Conservation (phyloP, 306 rosid species). For the Medicago lupulina region DNA sequence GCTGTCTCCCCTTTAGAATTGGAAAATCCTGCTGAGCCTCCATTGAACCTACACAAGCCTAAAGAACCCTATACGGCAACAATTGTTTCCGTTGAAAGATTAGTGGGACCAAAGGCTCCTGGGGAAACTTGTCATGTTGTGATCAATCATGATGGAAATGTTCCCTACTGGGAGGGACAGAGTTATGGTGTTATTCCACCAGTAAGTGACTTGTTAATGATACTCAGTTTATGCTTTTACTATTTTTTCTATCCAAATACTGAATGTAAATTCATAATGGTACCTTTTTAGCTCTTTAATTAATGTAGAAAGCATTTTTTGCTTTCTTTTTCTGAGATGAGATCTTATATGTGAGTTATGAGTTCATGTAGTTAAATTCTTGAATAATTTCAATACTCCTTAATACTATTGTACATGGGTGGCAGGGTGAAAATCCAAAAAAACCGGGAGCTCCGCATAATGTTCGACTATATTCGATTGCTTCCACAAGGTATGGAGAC, state of each 20-base stretch:
- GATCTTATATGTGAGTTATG: neutral
- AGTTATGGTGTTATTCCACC: slow-evolving; percentile 98
- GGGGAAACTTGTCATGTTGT: slow-evolving; percentile 98
- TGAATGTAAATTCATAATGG: neutral
- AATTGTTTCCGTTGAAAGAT: slow-evolving; percentile 91
- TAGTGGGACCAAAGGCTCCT: slow-evolving; percentile 93
- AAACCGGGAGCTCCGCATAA: slow-evolving; percentile 85
- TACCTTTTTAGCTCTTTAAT: slow-evolving; percentile 16
- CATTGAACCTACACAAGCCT: slow-evolving; percentile 81
- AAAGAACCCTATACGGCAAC: slow-evolving; percentile 92
- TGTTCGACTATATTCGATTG: slow-evolving; percentile 95
- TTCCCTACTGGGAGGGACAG: slow-evolving; percentile 99
- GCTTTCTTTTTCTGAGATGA: neutral
- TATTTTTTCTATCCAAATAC: neutral
- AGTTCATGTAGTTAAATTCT: neutral
- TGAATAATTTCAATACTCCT: slow-evolving; percentile 21
- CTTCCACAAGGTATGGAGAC: slow-evolving; percentile 96
- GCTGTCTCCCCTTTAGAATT: slow-evolving; percentile 69
- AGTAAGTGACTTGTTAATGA: slow-evolving; percentile 55
- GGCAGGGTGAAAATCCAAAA: slow-evolving; percentile 96
- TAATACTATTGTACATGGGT: slow-evolving; percentile 38
- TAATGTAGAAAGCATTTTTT: slow-evolving; percentile 16
- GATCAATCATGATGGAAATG: slow-evolving; percentile 93
- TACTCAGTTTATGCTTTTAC: slow-evolving; percentile 23
- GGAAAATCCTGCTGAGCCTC: slow-evolving; percentile 80